phyloP scores from a whole-genome alignment of 495 filamentous ascomycete genomes.

The Penicillium taxi region DNA sequence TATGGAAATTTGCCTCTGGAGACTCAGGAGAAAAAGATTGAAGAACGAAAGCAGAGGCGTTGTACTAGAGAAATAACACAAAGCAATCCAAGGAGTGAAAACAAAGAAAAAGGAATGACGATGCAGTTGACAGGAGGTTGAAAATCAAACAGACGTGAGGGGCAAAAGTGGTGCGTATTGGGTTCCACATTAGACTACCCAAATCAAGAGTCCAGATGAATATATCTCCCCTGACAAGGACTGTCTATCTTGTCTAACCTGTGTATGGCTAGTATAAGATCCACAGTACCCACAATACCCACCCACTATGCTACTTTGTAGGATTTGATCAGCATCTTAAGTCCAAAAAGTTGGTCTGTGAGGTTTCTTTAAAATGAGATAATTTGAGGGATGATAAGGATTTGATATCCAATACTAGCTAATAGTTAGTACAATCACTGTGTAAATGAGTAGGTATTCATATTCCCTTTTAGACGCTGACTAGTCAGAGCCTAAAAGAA shows the following conservation, averaged over 20 bases:
- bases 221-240: conserved; percentile 9
- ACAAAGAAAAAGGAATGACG: conserved; percentile 4
- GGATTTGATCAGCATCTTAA: no score
- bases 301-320: no score
- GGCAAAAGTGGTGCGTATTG: neutral
- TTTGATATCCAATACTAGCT: no score
- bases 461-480: no score
- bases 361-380: no score
- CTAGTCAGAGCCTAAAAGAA: no score
- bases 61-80: conserved; percentile 1
- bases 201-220: neutral
- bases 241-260: neutral
- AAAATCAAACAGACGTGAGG: conserved; percentile 1
- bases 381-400: no score
- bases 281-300: no score
- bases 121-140: conserved; percentile 7
- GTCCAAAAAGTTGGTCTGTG: no score
- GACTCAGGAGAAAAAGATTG: neutral
- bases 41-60: neutral
- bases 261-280: no score
- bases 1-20: neutral
- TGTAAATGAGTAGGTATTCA: no score
- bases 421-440: no score
- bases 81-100: conserved; percentile 5
- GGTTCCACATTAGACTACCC: neutral